Evolutionary conservation across 2,329 filamentous ascomycete genomes (phyloP).

Genomic region (Colletotrichum sp.): DNA sequence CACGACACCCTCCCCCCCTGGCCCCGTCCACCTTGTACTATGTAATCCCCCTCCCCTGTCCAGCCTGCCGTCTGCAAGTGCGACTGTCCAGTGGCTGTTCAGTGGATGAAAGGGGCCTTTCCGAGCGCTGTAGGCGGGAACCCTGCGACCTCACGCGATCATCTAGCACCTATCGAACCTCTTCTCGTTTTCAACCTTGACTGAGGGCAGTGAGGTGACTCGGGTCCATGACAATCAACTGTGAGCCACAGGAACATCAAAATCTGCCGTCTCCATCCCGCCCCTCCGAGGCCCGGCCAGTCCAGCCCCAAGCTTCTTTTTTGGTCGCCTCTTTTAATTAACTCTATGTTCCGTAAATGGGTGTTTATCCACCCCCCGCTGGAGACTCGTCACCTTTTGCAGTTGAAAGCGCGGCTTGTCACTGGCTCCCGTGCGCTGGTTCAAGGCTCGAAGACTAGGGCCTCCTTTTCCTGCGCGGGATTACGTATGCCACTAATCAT

Average conservation of each 20-base stretch:
- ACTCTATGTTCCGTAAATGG: neutral
- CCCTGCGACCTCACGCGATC: neutral
- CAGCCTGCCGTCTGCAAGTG: neutral
- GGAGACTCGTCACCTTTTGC: neutral
- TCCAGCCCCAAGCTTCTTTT: neutral
- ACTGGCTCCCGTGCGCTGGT: neutral
- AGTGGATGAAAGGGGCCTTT: neutral
- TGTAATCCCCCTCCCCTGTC: neutral
- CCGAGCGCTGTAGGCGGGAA: neutral
- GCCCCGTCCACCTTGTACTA: neutral
- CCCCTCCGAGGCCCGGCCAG: neutral
- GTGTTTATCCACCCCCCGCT: neutral
- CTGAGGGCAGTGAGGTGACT: neutral
- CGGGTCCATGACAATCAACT: neutral
- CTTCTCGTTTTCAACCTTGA: neutral
- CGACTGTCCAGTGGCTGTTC: neutral
- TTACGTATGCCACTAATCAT: constrained; percentile 15
- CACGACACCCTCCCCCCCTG: neutral
- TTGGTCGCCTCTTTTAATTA: neutral
- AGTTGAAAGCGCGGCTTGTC: neutral
- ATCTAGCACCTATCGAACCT: neutral
- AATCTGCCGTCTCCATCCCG: neutral
- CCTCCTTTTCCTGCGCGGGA: constrained; percentile 3
- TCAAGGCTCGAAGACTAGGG: neutral
- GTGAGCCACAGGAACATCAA: neutral